These are phyloP conservation scores for Cunninghamia lanceolata DNA, from an alignment of 75 land plant genomes.

Conservation along the genomic window DNA sequence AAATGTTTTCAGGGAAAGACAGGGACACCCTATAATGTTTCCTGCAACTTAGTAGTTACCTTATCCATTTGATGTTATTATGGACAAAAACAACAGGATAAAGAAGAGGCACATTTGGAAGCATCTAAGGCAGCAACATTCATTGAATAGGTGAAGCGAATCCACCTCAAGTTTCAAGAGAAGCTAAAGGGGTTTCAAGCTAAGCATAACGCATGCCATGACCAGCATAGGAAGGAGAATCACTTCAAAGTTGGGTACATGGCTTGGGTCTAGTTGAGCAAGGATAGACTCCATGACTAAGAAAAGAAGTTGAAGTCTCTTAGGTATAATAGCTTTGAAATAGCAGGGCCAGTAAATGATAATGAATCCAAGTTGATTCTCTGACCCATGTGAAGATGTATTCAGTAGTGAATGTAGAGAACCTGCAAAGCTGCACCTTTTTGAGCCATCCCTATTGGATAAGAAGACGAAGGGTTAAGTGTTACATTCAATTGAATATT, in stretches of 20 bases:
- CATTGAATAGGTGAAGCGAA: neutral
- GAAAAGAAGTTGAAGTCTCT: neutral
- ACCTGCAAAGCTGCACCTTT: neutral
- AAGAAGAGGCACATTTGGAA: neutral
- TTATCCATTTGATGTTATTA: neutral
- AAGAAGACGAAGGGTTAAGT: neutral
- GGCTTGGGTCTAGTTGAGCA: neutral
- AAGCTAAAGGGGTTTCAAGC: neutral
- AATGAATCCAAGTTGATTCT: neutral
- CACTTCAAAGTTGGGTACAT: neutral
- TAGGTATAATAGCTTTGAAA: neutral
- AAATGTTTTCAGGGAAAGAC: too few relatives aligned
- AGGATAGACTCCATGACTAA: neutral
- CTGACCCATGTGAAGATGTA: neutral
- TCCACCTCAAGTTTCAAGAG: neutral
- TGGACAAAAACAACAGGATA: neutral
- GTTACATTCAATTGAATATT: neutral
- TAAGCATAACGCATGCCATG: neutral
- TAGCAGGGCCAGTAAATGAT: neutral
- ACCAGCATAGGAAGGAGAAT: too few relatives aligned
- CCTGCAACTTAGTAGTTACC: neutral
- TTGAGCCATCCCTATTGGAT: neutral
- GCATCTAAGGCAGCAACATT: neutral
- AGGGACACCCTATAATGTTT: too few relatives aligned
- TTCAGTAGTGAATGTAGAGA: neutral